phyloP scores from a whole-genome alignment of 2,329 filamentous ascomycete genomes.

The Ophiognomonia clavigignenti-juglandacearum region DNA sequence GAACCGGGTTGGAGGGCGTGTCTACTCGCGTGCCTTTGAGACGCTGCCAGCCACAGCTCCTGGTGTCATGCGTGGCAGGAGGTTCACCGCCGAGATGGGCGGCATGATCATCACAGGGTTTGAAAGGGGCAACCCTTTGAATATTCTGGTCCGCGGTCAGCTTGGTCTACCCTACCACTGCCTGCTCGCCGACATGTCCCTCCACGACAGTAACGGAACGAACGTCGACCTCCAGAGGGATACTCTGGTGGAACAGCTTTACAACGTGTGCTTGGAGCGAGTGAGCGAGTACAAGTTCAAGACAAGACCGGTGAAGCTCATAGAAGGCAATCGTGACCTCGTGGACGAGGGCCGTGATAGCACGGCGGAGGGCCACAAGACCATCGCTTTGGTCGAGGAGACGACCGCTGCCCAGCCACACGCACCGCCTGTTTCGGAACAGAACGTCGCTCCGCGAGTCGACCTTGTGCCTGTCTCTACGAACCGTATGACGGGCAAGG shows the following conservation, averaged over 20 bases:
- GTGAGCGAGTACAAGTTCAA: slow-evolving; percentile 89
- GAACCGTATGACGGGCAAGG: slow-evolving; percentile 66
- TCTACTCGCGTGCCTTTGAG: slow-evolving; percentile 74
- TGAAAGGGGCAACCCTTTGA: slow-evolving; percentile 89
- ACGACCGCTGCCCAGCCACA: slow-evolving; percentile 56
- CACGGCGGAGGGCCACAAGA: slow-evolving; percentile 61
- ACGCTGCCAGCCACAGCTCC: slow-evolving; percentile 40
- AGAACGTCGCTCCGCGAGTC: slow-evolving; percentile 47
- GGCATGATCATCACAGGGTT: slow-evolving; percentile 98
- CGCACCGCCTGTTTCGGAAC: slow-evolving; percentile 49
- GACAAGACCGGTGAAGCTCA: slow-evolving; percentile 60
- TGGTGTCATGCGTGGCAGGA: slow-evolving; percentile 42
- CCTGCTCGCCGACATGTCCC: slow-evolving; percentile 72
- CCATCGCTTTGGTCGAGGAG: slow-evolving; percentile 70
- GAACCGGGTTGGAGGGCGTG: slow-evolving; percentile 80
- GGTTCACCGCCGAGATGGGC: slow-evolving; percentile 89
- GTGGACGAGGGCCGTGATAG: slow-evolving; percentile 82
- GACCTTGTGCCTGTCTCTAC: slow-evolving; percentile 60
- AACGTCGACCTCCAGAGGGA: slow-evolving; percentile 76
- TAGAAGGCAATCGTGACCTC: slow-evolving; percentile 77
- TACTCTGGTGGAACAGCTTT: slow-evolving; percentile 80
- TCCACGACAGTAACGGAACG: slow-evolving; percentile 80
- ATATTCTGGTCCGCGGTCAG: slow-evolving; percentile 85
- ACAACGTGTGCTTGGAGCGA: slow-evolving; percentile 90
- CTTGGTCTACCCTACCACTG: slow-evolving; percentile 81